Evolutionary conservation across 169 alveolate genomes (phyloP).

Genomic region (Plasmodium coatneyi): DNA sequence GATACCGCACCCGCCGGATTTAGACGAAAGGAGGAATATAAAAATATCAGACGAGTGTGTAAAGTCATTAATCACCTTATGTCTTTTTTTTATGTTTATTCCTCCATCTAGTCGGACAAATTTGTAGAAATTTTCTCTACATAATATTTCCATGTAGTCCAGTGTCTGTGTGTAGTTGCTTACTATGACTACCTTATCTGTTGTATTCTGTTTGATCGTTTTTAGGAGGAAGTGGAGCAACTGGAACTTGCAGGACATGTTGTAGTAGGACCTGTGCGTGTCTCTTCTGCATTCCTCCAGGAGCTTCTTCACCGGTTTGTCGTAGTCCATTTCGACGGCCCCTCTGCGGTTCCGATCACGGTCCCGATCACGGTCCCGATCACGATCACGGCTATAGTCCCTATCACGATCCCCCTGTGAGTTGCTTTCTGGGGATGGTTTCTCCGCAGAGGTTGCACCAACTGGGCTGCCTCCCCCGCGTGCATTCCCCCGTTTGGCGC

Average conservation of each 20-base stretch:
- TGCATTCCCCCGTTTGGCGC: background rate
- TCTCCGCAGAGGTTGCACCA: background rate
- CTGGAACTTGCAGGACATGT: slow-evolving; percentile 77
- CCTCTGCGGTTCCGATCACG: slow-evolving; percentile 5
- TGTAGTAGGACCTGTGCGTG: slow-evolving; percentile 33
- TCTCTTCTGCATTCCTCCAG: slow-evolving; percentile 57
- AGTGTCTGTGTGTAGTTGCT: slow-evolving; percentile 93
- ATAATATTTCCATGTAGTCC: slow-evolving; percentile 89
- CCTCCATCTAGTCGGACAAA: slow-evolving; percentile 93
- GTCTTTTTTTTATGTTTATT: slow-evolving; percentile 88
- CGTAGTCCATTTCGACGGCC: slow-evolving; percentile 36
- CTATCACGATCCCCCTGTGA: background rate
- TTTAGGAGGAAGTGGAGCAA: slow-evolving; percentile 81
- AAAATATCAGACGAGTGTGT: slow-evolving; percentile 87
- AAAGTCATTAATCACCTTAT: slow-evolving; percentile 86
- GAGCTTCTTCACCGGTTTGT: slow-evolving; percentile 50
- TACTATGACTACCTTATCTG: slow-evolving; percentile 92
- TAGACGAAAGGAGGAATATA: slow-evolving; percentile 94
- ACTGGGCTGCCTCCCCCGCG: background rate
- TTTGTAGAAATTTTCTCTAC: slow-evolving; percentile 88
- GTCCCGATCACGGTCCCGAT: background rate
- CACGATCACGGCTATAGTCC: background rate
- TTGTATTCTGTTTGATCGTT: slow-evolving; percentile 82
- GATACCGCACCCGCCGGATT: slow-evolving; percentile 99
- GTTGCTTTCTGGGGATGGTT: background rate